These are phyloP conservation scores for Abrus precatorius DNA, from an alignment of 306 rosid genomes.

Conservation along the genomic window DNA sequence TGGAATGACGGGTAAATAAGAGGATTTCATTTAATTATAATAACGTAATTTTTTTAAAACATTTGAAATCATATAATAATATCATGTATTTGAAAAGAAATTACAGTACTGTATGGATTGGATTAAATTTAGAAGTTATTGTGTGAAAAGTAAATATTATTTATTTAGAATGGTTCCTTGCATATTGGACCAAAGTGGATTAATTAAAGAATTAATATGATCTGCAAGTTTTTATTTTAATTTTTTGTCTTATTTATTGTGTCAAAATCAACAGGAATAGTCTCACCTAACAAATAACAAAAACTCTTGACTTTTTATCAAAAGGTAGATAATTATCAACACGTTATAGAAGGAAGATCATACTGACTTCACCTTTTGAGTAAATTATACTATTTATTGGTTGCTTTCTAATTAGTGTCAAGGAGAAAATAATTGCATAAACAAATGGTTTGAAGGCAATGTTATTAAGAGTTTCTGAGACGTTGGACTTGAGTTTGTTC, in stretches of 20 bases:
- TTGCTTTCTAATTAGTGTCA: conserved; percentile 36
- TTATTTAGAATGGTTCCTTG: conserved; percentile 5
- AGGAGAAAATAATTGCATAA: conserved; percentile 23
- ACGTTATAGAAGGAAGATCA: conserved; percentile 13
- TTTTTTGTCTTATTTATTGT: neutral
- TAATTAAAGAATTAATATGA: neutral
- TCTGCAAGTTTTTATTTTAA: neutral
- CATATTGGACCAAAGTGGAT: conserved; percentile 1
- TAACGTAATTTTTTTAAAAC: neutral
- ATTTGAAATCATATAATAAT: neutral
- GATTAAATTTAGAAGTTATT: neutral
- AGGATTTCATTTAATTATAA: neutral
- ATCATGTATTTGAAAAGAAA: neutral
- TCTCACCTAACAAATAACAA: conserved; percentile 59
- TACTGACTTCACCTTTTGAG: conserved; percentile 44
- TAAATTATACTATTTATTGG: conserved; percentile 16
- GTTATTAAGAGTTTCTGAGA: conserved; percentile 1
- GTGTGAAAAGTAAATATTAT: conserved; percentile 1
- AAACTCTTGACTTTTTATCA: conserved; percentile 52
- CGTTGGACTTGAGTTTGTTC: conserved; percentile 39
- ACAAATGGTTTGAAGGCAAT: conserved; percentile 34
- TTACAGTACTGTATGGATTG: neutral
- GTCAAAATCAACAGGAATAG: conserved; percentile 38
- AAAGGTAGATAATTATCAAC: conserved; percentile 27
- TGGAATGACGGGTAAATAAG: neutral